A percentile compares a stretch with the other conserved stretches of the same genome.
Evolutionary conservation across 208 protist species (phyloP).

Genomic region (Endotrypanum monterogeii): DNA sequence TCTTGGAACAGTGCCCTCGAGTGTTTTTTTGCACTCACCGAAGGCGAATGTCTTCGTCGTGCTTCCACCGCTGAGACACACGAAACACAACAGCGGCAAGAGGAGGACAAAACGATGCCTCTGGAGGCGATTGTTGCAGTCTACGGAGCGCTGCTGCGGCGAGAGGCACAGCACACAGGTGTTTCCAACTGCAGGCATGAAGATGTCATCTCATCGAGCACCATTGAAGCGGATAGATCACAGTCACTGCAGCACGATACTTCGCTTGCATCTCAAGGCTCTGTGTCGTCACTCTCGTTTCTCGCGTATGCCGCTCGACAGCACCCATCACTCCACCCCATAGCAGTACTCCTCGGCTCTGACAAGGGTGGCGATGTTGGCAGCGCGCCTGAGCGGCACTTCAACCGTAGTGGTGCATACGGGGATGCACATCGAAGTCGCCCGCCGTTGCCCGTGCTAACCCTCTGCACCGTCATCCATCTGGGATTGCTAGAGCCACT

Average conservation of each 20-base stretch:
- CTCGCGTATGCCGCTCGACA: not conserved
- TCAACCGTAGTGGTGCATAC: not conserved
- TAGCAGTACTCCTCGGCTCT: constrained; percentile 4
- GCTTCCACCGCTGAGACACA: not conserved
- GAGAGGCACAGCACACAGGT: not conserved
- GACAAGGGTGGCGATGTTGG: not conserved
- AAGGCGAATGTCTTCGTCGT: not conserved
- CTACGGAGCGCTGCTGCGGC: constrained; percentile 15
- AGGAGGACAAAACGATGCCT: not conserved
- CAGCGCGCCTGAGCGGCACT: not conserved
- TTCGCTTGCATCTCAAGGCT: not conserved
- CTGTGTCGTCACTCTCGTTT: not conserved
- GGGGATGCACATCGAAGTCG: not conserved
- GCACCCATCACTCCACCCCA: not conserved
- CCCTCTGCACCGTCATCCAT: constrained; percentile 18
- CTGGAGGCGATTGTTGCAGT: constrained; percentile 20
- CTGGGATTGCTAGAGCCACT: constrained; percentile 11
- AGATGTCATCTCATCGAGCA: not conserved
- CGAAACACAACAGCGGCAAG: not conserved
- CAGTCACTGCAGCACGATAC: not conserved
- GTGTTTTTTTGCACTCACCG: constrained; percentile 10
- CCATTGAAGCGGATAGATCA: not conserved
- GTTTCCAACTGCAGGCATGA: not conserved
- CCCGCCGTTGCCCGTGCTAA: not conserved
- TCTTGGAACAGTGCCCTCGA: constrained; percentile 23